Conservation (phyloP, 768 basidiomycete species). For the Mycena leptocephala region DNA sequence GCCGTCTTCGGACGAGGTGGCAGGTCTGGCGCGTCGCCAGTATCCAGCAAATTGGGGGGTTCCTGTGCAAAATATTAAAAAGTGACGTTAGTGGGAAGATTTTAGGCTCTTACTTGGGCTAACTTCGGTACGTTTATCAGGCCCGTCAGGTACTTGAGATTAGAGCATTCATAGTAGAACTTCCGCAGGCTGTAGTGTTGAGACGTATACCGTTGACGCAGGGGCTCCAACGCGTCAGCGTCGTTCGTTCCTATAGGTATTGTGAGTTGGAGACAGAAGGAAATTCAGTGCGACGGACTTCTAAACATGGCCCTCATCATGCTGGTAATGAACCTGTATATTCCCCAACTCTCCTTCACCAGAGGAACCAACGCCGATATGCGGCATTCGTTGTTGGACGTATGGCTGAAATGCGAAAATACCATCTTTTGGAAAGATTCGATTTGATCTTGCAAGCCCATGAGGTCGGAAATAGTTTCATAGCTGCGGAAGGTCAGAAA, state of each 20-base stretch:
- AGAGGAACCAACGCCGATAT: slow-evolving; percentile 96
- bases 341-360: slow-evolving; percentile 99
- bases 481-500: slow-evolving; percentile 70
- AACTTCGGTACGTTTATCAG: slow-evolving; percentile 99
- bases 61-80: slow-evolving; percentile 67
- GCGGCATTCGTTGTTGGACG: slow-evolving; percentile 96
- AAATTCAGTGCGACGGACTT: slow-evolving; percentile 64
- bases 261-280: slow-evolving; percentile 6
- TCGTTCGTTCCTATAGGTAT: slow-evolving; percentile 85
- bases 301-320: slow-evolving; percentile 99
- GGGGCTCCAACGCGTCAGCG: slow-evolving; percentile 89
- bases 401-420: slow-evolving; percentile 94
- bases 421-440: slow-evolving; percentile 99
- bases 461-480: slow-evolving; percentile 97
- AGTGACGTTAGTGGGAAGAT: slow-evolving; percentile 37
- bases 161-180: slow-evolving; percentile 99
- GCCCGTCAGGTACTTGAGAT: slow-evolving; percentile 97
- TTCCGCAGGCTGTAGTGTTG: slow-evolving; percentile 96
- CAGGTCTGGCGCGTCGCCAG: slow-evolving; percentile 87
- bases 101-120: slow-evolving; percentile 84
- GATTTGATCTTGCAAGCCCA: slow-evolving; percentile 98
- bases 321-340: slow-evolving; percentile 98
- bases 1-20: slow-evolving; percentile 86
- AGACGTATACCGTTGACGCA: slow-evolving; percentile 88
- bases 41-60: slow-evolving; percentile 94